These are phyloP conservation scores for Aspergillus indologenus DNA, from an alignment of 495 filamentous ascomycete species.

Conservation along the genomic window DNA sequence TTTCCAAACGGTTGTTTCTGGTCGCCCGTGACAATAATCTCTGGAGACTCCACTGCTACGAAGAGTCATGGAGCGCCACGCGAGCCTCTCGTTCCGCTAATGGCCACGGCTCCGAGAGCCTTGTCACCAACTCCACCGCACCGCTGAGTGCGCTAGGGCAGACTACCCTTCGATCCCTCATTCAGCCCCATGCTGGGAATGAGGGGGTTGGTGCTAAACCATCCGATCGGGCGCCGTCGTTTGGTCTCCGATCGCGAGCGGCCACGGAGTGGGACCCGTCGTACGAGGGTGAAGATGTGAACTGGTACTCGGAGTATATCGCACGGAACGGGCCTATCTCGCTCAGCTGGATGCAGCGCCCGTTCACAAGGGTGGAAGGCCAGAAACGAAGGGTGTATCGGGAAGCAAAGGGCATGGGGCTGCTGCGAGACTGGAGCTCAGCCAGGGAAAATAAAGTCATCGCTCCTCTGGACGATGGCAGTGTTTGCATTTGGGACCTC, in stretches of 20 bases:
- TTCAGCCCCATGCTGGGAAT: slow-evolving; percentile 28
- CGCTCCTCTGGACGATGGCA: slow-evolving; percentile 80
- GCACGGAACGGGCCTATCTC: slow-evolving; percentile 72
- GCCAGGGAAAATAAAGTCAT: slow-evolving; percentile 57
- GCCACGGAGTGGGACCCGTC: slow-evolving; percentile 81
- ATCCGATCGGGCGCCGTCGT: slow-evolving; percentile 21
- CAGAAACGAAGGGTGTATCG: slow-evolving; percentile 45
- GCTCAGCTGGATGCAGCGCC: slow-evolving; percentile 71
- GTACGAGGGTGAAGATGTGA: slow-evolving; percentile 56
- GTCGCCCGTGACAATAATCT: slow-evolving; percentile 70
- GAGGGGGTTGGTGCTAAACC: slow-evolving; percentile 13
- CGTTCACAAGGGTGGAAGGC: slow-evolving; percentile 32
- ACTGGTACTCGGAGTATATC: slow-evolving; percentile 89
- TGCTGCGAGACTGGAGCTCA: slow-evolving; percentile 52
- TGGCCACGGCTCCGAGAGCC: slow-evolving; percentile 28
- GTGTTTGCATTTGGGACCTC: slow-evolving; percentile 84
- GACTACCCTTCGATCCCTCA: slow-evolving; percentile 35
- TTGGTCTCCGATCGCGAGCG: slow-evolving; percentile 46
- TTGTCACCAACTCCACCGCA: slow-evolving; percentile 26
- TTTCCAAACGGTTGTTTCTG: slow-evolving; percentile 63
- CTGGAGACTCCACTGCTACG: slow-evolving; percentile 75
- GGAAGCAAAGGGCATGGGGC: slow-evolving; percentile 59
- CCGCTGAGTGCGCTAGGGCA: slow-evolving; percentile 36
- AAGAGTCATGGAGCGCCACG: slow-evolving; percentile 54
- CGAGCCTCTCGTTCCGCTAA: slow-evolving; percentile 34